phyloP scores from a whole-genome alignment of 371 early-diverging fungal species.

The Syncephalastrum sp. region DNA sequence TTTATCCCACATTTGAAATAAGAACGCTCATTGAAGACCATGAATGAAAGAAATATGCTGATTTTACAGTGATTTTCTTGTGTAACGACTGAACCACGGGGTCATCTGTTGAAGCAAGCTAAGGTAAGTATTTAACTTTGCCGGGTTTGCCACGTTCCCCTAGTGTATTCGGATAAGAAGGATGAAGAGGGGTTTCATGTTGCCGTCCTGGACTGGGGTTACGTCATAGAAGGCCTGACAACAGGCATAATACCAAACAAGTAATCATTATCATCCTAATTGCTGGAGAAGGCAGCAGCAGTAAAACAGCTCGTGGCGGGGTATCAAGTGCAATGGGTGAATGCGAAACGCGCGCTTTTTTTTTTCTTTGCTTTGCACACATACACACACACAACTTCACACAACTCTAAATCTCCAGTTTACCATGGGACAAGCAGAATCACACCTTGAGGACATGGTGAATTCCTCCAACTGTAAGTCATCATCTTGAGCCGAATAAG shows the following conservation, averaged over 20 bases:
- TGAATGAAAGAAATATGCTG: too few relatives aligned
- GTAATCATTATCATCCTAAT: neutral
- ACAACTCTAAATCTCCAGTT: neutral
- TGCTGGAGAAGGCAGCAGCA: neutral
- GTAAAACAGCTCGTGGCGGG: neutral
- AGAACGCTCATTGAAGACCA: neutral
- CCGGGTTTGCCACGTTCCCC: neutral
- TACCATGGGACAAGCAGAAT: constrained; percentile 47
- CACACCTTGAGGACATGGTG: constrained; percentile 56
- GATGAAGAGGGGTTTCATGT: neutral
- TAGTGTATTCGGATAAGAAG: neutral
- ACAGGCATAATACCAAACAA: neutral
- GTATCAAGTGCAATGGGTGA: too few relatives aligned
- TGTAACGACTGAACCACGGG: too few relatives aligned
- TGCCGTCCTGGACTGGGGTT: too few relatives aligned
- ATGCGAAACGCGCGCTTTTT: too few relatives aligned
- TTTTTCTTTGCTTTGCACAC: too few relatives aligned
- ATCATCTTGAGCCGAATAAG: neutral
- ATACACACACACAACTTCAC: too few relatives aligned
- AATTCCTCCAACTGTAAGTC: constrained; percentile 49
- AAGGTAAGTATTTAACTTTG: neutral
- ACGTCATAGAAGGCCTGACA: too few relatives aligned
- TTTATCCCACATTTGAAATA: neutral
- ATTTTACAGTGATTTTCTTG: too few relatives aligned
- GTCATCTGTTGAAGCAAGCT: neutral